Conservation (phyloP, 2,329 filamentous ascomycete species). For the Fusarium aywerte region DNA sequence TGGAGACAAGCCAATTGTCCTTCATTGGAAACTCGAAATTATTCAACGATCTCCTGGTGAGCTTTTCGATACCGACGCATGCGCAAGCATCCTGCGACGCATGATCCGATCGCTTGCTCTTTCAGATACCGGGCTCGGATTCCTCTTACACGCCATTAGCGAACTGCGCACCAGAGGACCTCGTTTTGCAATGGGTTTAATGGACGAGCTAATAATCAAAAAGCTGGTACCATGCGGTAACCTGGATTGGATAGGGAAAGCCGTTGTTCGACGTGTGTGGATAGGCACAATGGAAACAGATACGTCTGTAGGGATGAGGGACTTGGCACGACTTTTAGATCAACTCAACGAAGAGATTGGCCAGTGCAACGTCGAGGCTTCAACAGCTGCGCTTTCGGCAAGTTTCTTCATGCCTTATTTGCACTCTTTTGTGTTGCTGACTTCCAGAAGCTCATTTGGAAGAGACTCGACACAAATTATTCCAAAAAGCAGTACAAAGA, state of each 20-base stretch:
- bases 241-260: constrained; percentile 73
- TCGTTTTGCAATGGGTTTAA: constrained; percentile 58
- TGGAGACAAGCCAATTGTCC: constrained; percentile 71
- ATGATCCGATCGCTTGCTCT: constrained; percentile 71
- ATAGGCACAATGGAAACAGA: constrained; percentile 64
- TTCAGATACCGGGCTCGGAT: constrained; percentile 71
- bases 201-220: constrained; percentile 73
- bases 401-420: constrained; percentile 42
- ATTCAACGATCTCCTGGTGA: constrained; percentile 62
- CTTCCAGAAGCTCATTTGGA: constrained; percentile 78
- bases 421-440: constrained; percentile 4
- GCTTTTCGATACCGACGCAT: constrained; percentile 60
- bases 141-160: constrained; percentile 74
- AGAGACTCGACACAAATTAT: constrained; percentile 72
- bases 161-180: constrained; percentile 68
- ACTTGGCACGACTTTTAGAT: constrained; percentile 42
- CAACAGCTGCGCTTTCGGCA: constrained; percentile 75
- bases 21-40: constrained; percentile 75
- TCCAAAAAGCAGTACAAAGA: constrained; percentile 61
- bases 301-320: constrained; percentile 41
- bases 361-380: constrained; percentile 63
- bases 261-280: constrained; percentile 74
- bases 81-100: constrained; percentile 64
- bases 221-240: constrained; percentile 63
- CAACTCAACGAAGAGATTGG: constrained; percentile 56